Conservation (phyloP, 164 flowering plant species). For the Umbellularia californica region DNA sequence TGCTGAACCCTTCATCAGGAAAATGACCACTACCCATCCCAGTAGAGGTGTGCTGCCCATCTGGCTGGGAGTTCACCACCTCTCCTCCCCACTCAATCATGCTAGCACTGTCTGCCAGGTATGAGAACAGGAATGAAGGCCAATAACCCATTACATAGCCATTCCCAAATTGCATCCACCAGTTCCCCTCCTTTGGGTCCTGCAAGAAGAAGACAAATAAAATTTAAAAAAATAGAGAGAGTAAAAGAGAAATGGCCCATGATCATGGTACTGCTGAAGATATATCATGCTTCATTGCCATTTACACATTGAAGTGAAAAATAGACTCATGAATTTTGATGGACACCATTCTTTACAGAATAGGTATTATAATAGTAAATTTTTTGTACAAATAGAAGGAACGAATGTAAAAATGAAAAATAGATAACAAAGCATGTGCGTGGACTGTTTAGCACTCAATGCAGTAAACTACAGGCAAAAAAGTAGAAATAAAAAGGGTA, state of each 20-base stretch:
- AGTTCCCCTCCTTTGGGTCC: constrained; percentile 52
- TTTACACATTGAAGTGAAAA: too few relatives aligned
- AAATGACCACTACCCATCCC: constrained; percentile 71
- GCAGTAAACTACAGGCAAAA: too few relatives aligned
- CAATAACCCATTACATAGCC: constrained; percentile 53
- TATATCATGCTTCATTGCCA: background rate
- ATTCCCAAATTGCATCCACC: constrained; percentile 68
- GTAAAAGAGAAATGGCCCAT: background rate
- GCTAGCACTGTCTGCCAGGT: constrained; percentile 46
- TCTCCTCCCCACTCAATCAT: constrained; percentile 71
- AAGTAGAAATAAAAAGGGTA: too few relatives aligned
- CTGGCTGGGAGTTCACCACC: constrained; percentile 49
- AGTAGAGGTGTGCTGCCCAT: constrained; percentile 48
- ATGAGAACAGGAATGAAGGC: constrained; percentile 49
- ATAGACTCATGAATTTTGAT: too few relatives aligned
- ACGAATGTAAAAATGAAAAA: too few relatives aligned
- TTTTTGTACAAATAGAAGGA: too few relatives aligned
- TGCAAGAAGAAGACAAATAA: constrained; percentile 9
- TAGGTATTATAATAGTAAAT: too few relatives aligned
- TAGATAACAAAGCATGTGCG: too few relatives aligned
- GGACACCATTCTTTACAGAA: too few relatives aligned
- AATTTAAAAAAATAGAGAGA: background rate
- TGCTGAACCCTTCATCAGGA: constrained; percentile 54
- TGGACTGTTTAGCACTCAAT: too few relatives aligned
- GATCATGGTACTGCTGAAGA: background rate